Conservation (phyloP, 2,329 filamentous ascomycete genomes). For the Ilyonectria robusta region DNA sequence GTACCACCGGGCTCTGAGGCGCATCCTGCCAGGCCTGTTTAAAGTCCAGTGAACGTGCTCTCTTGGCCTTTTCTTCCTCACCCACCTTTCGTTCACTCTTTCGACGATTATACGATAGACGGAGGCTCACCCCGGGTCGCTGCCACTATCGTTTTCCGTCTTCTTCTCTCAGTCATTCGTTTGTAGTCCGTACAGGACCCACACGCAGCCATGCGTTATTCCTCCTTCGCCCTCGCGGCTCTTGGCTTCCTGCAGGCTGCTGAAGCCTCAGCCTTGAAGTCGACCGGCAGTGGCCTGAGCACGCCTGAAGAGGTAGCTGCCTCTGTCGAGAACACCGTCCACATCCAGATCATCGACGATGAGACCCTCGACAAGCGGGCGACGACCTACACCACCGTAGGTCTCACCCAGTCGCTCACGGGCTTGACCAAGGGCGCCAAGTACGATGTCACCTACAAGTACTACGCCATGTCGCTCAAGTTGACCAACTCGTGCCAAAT, state of each 20-base stretch:
- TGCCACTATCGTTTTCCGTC: slow-evolving; percentile 3
- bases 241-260: slow-evolving; percentile 14
- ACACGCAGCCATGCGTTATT: slow-evolving; percentile 18
- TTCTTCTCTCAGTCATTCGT: slow-evolving; percentile 12
- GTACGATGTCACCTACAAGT: slow-evolving; percentile 13
- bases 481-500: slow-evolving; percentile 8
- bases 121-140: neutral
- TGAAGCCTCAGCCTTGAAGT: slow-evolving; percentile 4
- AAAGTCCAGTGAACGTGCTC: neutral
- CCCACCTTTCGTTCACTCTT: neutral
- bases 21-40: neutral
- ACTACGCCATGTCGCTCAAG: slow-evolving; percentile 10
- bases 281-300: neutral
- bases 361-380: neutral
- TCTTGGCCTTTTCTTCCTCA: neutral
- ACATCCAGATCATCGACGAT: neutral
- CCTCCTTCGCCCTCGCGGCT: slow-evolving; percentile 18
- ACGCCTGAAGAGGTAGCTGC: neutral
- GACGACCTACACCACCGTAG: neutral
- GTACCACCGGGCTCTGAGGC: neutral
- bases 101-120: neutral
- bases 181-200: slow-evolving; percentile 1
- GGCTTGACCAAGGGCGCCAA: neutral
- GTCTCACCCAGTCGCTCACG: neutral
- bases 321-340: neutral